A percentile compares a stretch with the other conserved stretches of the same genome.
phyloP scores from a whole-genome alignment of 2,329 filamentous ascomycete species.

The Aspergillus sp. region DNA sequence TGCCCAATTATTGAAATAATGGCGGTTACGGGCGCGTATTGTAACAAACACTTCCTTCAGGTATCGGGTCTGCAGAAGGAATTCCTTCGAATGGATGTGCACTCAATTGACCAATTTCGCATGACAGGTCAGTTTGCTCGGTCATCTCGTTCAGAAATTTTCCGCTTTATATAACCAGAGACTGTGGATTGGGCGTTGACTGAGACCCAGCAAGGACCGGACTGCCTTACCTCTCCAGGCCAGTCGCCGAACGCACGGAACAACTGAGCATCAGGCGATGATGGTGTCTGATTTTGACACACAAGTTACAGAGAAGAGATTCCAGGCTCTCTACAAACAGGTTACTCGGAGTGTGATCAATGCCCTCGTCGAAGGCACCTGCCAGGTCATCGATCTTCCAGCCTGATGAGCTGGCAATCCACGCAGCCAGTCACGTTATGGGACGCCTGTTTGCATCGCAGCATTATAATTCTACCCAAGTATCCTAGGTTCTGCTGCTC shows the following conservation, averaged over 20 bases:
- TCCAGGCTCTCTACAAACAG: not conserved
- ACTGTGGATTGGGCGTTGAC: not conserved
- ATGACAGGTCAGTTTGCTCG: not conserved
- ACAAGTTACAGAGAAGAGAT: not conserved
- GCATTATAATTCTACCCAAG: conserved; percentile 1
- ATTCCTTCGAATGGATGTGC: not conserved
- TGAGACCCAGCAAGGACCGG: conserved; percentile 5
- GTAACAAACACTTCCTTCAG: not conserved
- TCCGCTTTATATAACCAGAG: not conserved
- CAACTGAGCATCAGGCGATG: not conserved
- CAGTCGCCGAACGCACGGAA: not conserved
- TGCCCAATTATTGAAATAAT: not conserved
- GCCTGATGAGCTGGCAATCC: conserved; percentile 9
- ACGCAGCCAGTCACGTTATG: not conserved
- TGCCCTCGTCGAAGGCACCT: not conserved
- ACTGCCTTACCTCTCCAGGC: conserved; percentile 5
- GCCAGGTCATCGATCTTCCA: not conserved
- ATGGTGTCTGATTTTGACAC: not conserved
- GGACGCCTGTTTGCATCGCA: not conserved
- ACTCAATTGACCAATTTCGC: not conserved
- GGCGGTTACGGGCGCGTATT: not conserved
- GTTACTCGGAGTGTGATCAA: not conserved
- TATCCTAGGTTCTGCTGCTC: not conserved
- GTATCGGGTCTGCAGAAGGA: too few species aligned
- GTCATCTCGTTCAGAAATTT: not conserved